Base-by-base conservation (phyloP, 306 rosid species). In the Cotoneaster glaucophyllus region DNA sequence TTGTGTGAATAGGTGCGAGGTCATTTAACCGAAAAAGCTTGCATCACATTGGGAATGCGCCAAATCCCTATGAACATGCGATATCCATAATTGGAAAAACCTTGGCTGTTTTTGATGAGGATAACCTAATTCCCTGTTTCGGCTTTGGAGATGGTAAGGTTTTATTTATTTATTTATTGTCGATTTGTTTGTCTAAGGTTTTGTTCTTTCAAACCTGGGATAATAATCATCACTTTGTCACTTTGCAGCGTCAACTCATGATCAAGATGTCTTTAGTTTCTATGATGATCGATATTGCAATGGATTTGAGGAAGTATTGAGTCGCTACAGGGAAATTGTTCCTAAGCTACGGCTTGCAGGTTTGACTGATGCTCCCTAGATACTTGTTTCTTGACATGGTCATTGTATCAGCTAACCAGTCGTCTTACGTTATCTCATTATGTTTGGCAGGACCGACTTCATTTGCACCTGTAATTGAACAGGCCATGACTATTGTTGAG, bases 131-230 rank as follows among this genome's bases (percentile, higher is more conserved):
- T 81, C 98, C 98, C 71, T 94, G 98, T 85, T 91, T 82, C 77
- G 98, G 98, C 76, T 94, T 94, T 82, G 98, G 98, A 41, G 98
- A 94, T 83, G 98, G 98, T 90, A 90, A 69, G 3, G 62, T 85
- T 13, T 13, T 73, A 56, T 37, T 14, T 41, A 56, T 37, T 14
- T 41, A 11, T 32, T 62, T 64, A 67, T 41, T 65, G 56, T 61
- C 37, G 28, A 82, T n/a, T 24, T 68, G 26, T 41, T 26, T 71
- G 57, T 14, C 45, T 15, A 11, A 31, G 19, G 59, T 24, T 31
- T 73, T 62, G 59, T 12, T 63, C 41, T 37, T 77, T 76, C 69
- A 45, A 63, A 58, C 67, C 41, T 70, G 69, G 64, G 75, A 56
- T 79, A 68, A 63, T 56, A 79, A 78, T 14, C 44, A 28, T 71